Evolutionary conservation across 2,329 filamentous ascomycete genomes (phyloP).

Genomic region (Xylariaceae sp.): DNA sequence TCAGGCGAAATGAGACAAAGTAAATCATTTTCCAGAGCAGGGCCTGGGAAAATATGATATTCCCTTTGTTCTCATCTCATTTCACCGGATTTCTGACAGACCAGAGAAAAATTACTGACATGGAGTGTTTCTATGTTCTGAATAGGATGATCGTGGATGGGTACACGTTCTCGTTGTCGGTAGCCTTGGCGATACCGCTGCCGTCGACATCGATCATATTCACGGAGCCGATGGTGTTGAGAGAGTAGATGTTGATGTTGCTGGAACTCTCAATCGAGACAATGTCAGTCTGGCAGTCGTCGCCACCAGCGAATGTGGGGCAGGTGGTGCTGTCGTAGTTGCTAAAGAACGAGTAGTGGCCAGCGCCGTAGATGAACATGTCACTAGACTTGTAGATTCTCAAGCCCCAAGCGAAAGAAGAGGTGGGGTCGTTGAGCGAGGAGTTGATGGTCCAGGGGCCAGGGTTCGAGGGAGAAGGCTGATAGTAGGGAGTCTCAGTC

Average conservation of each 20-base stretch:
- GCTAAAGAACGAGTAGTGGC: conserved; percentile 59
- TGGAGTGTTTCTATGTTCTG: conserved; percentile 16
- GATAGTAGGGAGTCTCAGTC: conserved; percentile 65
- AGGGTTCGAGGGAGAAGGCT: conserved; percentile 53
- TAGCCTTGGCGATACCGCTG: conserved; percentile 27
- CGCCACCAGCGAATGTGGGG: conserved; percentile 32
- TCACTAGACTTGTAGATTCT: conserved; percentile 51
- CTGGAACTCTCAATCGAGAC: conserved; percentile 36
- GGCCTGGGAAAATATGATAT: too few species aligned
- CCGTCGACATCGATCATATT: conserved; percentile 37
- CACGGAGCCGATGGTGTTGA: conserved; percentile 43
- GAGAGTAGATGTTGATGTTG: conserved; percentile 40
- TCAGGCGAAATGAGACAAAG: too few species aligned
- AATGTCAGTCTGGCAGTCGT: conserved; percentile 39
- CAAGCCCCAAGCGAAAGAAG: conserved; percentile 61
- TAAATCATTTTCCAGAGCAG: too few species aligned
- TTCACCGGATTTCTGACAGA: too few species aligned
- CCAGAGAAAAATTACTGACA: too few species aligned
- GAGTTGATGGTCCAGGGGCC: conserved; percentile 45
- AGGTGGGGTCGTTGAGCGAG: conserved; percentile 41
- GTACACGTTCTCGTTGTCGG: conserved; percentile 31
- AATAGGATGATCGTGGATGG: conserved; percentile 31
- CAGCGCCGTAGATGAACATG: conserved; percentile 55
- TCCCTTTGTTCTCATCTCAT: too few species aligned
- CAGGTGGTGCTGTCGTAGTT: conserved; percentile 47